A percentile compares a stretch with the other conserved stretches of the same genome.
These are phyloP conservation scores for Zelonia costaricensis DNA, from an alignment of 208 protist species.

Conservation along the genomic window DNA sequence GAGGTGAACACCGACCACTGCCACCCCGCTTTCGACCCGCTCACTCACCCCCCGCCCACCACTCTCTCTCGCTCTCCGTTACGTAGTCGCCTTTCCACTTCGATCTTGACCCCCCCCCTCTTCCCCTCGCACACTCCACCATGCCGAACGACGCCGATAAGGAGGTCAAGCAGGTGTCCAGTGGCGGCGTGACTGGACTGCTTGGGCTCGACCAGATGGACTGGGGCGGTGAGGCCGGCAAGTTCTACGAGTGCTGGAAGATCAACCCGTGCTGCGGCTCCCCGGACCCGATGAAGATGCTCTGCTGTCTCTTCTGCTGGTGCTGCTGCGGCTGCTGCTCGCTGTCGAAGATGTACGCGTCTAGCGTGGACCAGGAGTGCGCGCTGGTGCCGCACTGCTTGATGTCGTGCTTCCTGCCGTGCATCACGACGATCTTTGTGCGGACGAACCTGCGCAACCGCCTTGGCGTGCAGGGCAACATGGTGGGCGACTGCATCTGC, in stretches of 20 bases:
- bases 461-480: slow-evolving; percentile 49
- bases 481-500: slow-evolving; percentile 66
- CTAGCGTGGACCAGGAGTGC: slow-evolving; percentile 53
- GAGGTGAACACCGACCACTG: too few species aligned
- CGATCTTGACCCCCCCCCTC: too few species aligned
- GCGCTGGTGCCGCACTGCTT: slow-evolving; percentile 54
- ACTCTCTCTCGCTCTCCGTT: too few species aligned
- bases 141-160: slow-evolving; percentile 9
- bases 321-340: slow-evolving; percentile 41
- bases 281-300: slow-evolving; percentile 38
- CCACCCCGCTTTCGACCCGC: too few species aligned
- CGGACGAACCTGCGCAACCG: slow-evolving; percentile 62
- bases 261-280: slow-evolving; percentile 57
- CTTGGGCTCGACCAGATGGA: slow-evolving; percentile 53
- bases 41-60: too few species aligned
- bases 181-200: slow-evolving; percentile 1
- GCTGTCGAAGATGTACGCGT: slow-evolving; percentile 57
- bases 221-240: slow-evolving; percentile 54
- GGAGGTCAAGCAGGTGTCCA: slow-evolving; percentile 1
- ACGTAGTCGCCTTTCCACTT: too few species aligned
- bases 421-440: slow-evolving; percentile 34
- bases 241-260: slow-evolving; percentile 70
- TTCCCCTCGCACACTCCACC: too few species aligned
- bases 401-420: slow-evolving; percentile 39
- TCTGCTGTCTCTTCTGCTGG: slow-evolving; percentile 54